These are phyloP conservation scores for Gardenia jasminoides DNA, from an alignment of 257 asterid species.

Conservation along the genomic window DNA sequence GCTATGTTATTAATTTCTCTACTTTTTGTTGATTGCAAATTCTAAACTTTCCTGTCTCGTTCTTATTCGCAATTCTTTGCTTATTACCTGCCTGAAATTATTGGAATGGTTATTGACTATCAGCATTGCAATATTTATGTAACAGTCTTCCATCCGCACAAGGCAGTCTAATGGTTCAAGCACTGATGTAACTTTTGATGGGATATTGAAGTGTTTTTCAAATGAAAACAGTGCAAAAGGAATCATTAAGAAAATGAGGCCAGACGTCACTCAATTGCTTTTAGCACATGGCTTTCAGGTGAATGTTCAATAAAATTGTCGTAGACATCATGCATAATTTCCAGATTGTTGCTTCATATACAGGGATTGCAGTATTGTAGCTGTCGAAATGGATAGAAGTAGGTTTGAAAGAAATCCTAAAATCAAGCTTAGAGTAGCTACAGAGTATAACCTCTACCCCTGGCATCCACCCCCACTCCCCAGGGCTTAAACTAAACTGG, in stretches of 20 bases:
- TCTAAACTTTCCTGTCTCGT: background rate
- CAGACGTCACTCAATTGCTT: conserved; percentile 67
- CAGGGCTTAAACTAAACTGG: too few relatives aligned
- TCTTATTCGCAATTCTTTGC: background rate
- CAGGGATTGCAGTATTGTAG: background rate
- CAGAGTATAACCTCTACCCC: too few relatives aligned
- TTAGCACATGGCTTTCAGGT: conserved; percentile 85
- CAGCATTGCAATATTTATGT: conserved; percentile 18
- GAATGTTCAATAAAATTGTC: conserved; percentile 12
- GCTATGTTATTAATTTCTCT: too few relatives aligned
- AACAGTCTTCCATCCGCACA: conserved; percentile 67
- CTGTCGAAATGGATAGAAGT: background rate
- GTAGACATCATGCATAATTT: conserved; percentile 7
- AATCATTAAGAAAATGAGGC: conserved; percentile 55
- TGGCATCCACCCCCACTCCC: background rate
- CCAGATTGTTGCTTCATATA: conserved; percentile 1
- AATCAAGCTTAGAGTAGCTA: background rate
- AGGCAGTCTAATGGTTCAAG: conserved; percentile 47
- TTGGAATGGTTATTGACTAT: background rate
- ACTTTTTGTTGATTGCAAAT: background rate
- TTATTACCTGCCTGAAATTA: background rate
- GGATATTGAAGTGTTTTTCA: conserved; percentile 64
- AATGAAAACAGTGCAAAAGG: conserved; percentile 54
- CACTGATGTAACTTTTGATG: conserved; percentile 48
- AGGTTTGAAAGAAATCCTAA: background rate